phyloP scores from a whole-genome alignment of 306 rosid genomes.

The Acacia crassicarpa region DNA sequence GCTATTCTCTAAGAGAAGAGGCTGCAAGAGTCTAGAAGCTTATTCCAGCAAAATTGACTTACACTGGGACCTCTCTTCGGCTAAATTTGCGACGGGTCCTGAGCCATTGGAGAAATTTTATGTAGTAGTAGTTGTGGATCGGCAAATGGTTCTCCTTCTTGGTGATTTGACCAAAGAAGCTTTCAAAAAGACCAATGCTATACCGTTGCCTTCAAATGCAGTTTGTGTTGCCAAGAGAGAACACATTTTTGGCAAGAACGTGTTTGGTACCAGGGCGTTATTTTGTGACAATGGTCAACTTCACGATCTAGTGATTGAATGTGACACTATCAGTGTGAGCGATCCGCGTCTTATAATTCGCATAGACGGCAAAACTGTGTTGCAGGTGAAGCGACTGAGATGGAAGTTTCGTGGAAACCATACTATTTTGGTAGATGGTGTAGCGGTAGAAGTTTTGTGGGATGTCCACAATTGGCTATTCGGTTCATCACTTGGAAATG shows the following conservation, averaged over 20 bases:
- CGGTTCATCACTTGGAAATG: slow-evolving; percentile 63
- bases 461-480: slow-evolving; percentile 97
- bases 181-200: slow-evolving; percentile 74
- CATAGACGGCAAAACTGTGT: slow-evolving; percentile 73
- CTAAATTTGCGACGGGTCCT: slow-evolving; percentile 85
- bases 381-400: slow-evolving; percentile 81
- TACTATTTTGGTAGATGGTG: slow-evolving; percentile 80
- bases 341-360: slow-evolving; percentile 76
- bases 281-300: slow-evolving; percentile 75
- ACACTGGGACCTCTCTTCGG: slow-evolving; percentile 90
- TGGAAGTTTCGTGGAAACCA: slow-evolving; percentile 98
- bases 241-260: slow-evolving; percentile 79
- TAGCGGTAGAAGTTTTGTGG: slow-evolving; percentile 89
- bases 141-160: slow-evolving; percentile 83
- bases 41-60: slow-evolving; percentile 72
- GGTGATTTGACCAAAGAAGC: slow-evolving; percentile 97
- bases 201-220: slow-evolving; percentile 56
- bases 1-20: slow-evolving; percentile 88
- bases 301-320: slow-evolving; percentile 90
- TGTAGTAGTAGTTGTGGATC: slow-evolving; percentile 71
- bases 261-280: slow-evolving; percentile 66
- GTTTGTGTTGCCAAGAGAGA: slow-evolving; percentile 78
- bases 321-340: slow-evolving; percentile 59
- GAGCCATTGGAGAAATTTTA: slow-evolving; percentile 83
- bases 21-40: slow-evolving; percentile 84